Base-by-base conservation (phyloP, 352 stramenopile genomes). In the Phytophthora nicotianae region DNA sequence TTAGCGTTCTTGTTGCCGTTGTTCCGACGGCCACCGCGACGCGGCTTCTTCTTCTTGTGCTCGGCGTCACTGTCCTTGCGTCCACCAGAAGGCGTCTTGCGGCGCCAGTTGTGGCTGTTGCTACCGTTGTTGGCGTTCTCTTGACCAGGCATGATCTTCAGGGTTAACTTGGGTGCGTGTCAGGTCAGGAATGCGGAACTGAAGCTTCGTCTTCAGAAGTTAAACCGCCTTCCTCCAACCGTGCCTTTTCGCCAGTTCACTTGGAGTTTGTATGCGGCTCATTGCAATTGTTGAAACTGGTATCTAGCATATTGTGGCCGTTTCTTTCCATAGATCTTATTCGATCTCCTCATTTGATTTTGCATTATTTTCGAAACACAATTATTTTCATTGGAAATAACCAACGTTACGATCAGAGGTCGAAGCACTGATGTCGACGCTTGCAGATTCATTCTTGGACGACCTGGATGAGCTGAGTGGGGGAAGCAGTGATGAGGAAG, bases 381-480 rank as follows among this genome's bases (percentile, higher is more conserved):
- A 46, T 56, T 17, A 37, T 17, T 46, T 46, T 41, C 33, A 38
- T 38, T 38, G 6, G 13, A n/a, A 38, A 38, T 38, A n/a, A n/a
- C n/a, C n/a, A n/a, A n/a, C 5, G 3, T 2, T 3, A 8, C 27
- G 27, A 33, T 33, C 27, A 33, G 41, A 7, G 3, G 5, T 29
- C 19, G 19, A 23, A 46, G 14, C 32, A 24, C n/a, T 14, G 29
- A 95, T 95, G 86, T 82, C 83, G 57, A 90, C 89, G 45, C 70
- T 97, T 7, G 89, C 89, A 5, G 89, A 94, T 64, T 95, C 88
- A 27, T 97, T 97, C 66, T 70, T 97, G 16, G 89, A 95, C 60
- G 89, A 97, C 69, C 72, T 97, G 37, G 89, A 97, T 61, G 86
- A 96, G 57, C 85, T 97, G 24, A 93, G 88, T 62, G 87, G 80